phyloP scores from a whole-genome alignment of 1,139 yeast species.

The Groenewaldozyma sp. region DNA sequence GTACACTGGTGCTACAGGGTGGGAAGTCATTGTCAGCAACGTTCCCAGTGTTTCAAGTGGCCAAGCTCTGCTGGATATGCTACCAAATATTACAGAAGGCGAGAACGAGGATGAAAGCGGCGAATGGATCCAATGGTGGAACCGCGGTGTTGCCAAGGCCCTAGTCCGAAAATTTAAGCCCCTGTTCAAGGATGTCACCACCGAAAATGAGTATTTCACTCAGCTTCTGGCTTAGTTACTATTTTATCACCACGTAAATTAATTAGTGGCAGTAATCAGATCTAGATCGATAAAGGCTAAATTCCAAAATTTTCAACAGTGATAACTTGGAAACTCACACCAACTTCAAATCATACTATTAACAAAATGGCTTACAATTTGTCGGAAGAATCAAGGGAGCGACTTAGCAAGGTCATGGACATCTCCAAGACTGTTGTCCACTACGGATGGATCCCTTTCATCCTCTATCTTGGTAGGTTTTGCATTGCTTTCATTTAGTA shows the following conservation, averaged over 20 bases:
- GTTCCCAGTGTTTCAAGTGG: constrained; percentile 13
- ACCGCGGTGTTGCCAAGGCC: constrained; percentile 9
- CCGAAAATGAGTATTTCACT: not conserved
- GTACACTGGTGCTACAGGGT: constrained; percentile 4
- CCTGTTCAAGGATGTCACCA: not conserved
- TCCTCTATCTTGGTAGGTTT: constrained; percentile 60
- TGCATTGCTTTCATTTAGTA: not conserved
- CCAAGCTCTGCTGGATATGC: constrained; percentile 3
- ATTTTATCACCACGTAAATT: too few species aligned
- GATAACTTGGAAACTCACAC: not conserved
- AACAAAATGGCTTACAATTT: constrained; percentile 1
- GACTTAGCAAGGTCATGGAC: constrained; percentile 73
- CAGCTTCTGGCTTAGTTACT: not conserved
- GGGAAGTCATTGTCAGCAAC: constrained; percentile 17
- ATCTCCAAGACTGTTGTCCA: constrained; percentile 82
- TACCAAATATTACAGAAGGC: not conserved
- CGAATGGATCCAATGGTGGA: constrained; percentile 16
- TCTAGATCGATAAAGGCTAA: too few species aligned
- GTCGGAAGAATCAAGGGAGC: constrained; percentile 37
- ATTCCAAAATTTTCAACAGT: constrained; percentile 1
- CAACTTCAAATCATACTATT: not conserved
- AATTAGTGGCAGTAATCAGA: too few species aligned
- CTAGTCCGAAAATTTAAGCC: constrained; percentile 7
- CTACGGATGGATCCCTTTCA: constrained; percentile 95
- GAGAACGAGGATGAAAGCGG: constrained; percentile 2